Conservation (phyloP, 208 protist genomes). For the Tritrichomonas musculus region DNA sequence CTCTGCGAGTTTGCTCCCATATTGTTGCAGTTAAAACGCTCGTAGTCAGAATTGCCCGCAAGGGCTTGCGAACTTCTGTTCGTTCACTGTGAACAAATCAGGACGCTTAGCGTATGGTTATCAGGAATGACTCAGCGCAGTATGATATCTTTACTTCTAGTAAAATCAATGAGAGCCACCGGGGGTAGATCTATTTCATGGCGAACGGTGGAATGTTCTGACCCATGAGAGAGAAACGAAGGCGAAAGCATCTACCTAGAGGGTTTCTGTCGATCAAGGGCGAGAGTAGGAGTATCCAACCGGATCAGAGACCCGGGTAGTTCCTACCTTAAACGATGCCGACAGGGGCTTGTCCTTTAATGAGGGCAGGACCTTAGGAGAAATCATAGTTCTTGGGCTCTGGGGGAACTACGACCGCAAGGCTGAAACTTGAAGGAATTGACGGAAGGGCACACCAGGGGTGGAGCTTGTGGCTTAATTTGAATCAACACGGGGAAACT, state of each 20-base stretch:
- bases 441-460: conserved; percentile 67
- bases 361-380: conserved; percentile 47
- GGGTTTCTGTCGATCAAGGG: conserved; percentile 68
- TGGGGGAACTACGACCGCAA: conserved; percentile 68
- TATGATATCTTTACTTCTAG: neutral
- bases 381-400: conserved; percentile 67
- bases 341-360: conserved; percentile 55
- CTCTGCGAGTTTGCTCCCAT: conserved; percentile 38
- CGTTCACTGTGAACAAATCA: conserved; percentile 10
- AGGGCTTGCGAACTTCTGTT: too few species aligned
- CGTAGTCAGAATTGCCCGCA: neutral
- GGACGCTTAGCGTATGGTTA: neutral
- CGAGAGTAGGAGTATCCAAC: conserved; percentile 70
- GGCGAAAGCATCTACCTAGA: conserved; percentile 67
- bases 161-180: neutral
- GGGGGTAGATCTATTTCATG: conserved; percentile 58
- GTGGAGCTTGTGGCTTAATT: conserved; percentile 70
- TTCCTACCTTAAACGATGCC: conserved; percentile 69
- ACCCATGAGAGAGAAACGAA: conserved; percentile 62
- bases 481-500: conserved; percentile 69
- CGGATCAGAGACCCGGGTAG: conserved; percentile 69
- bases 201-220: conserved; percentile 69
- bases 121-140: neutral
- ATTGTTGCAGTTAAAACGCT: conserved; percentile 46
- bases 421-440: conserved; percentile 74